A percentile compares a stretch with the other conserved stretches of the same genome.
These are phyloP conservation scores for Solanum hybrid DNA, from an alignment of 305 asterid genomes.

Conservation along the genomic window DNA sequence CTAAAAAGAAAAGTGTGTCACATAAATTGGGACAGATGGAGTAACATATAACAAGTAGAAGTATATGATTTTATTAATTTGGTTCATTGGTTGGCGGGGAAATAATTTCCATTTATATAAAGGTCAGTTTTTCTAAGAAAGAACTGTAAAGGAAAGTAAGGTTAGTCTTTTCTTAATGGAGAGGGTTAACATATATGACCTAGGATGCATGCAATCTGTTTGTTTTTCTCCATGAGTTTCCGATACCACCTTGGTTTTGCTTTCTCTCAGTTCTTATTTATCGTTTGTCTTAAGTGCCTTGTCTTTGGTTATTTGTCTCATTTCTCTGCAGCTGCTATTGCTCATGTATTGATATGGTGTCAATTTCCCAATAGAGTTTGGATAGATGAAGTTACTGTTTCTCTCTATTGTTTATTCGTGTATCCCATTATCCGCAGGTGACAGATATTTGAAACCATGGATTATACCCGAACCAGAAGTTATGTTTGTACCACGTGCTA, in stretches of 20 bases:
- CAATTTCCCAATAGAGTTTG: neutral
- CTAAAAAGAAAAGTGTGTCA: neutral
- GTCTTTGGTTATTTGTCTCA: neutral
- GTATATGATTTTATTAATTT: neutral
- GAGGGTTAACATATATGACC: neutral
- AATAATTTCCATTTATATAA: neutral
- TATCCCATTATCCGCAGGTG: slow-evolving; percentile 32
- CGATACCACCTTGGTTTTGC: neutral
- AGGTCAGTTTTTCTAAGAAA: neutral
- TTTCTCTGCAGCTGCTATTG: neutral
- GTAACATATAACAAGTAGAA: neutral
- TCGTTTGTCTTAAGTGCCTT: neutral
- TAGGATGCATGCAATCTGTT: neutral
- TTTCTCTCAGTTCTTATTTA: neutral
- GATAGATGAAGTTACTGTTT: neutral
- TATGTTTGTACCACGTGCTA: slow-evolving; percentile 49
- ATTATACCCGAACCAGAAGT: slow-evolving; percentile 75
- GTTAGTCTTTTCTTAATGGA: neutral
- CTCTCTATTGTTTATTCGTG: neutral
- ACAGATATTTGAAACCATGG: slow-evolving; percentile 68
- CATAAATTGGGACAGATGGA: neutral
- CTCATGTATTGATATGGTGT: neutral
- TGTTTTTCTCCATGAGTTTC: neutral
- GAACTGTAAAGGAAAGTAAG: neutral
- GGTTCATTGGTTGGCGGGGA: neutral